Evolutionary conservation across 331 rosid genomes (phyloP).

Genomic region (Telfairia occidentalis): DNA sequence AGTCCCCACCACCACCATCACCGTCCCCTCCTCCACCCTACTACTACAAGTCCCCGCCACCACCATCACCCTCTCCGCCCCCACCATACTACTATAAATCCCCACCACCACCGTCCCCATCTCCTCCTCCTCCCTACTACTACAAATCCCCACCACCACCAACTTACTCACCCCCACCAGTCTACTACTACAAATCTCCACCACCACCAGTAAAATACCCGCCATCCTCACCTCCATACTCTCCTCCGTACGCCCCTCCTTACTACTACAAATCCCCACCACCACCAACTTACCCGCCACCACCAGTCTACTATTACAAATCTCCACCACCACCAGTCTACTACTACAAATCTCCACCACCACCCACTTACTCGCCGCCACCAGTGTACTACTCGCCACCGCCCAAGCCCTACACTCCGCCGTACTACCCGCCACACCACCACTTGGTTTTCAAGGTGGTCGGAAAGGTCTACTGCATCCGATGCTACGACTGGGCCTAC

Average conservation of each 20-base stretch:
- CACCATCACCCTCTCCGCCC: neutral
- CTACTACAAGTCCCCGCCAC: conserved; percentile 26
- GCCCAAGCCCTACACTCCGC: conserved; percentile 22
- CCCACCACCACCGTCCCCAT: neutral
- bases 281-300: conserved; percentile 9
- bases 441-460: conserved; percentile 61
- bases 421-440: conserved; percentile 38
- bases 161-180: neutral
- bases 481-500: conserved; percentile 68
- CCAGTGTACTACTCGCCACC: conserved; percentile 12
- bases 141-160: conserved; percentile 27
- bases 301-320: conserved; percentile 22
- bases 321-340: conserved; percentile 32
- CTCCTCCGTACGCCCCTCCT: conserved; percentile 12
- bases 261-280: conserved; percentile 3
- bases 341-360: conserved; percentile 21
- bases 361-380: conserved; percentile 23
- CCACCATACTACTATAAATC: neutral
- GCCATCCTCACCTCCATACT: conserved; percentile 8
- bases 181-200: neutral
- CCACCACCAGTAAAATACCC: conserved; percentile 23
- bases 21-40: neutral
- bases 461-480: conserved; percentile 68
- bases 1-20: neutral
- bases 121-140: neutral